Conservation (phyloP, 805 yeast species). For the Cyberlindnera nakhonratchasimensis region DNA sequence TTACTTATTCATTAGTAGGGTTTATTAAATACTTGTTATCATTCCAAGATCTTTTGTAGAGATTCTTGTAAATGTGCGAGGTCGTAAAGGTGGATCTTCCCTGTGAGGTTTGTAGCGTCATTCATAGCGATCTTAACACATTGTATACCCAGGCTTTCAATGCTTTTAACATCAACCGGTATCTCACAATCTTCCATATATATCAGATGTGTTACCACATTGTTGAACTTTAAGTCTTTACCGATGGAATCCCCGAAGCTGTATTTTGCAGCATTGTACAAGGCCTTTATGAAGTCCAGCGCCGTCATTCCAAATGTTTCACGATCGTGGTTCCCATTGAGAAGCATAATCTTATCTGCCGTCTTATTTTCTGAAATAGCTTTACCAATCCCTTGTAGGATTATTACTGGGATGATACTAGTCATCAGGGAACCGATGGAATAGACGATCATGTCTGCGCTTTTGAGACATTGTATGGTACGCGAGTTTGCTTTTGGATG, state of each 20-base stretch:
- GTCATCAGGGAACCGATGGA: conserved; percentile 91
- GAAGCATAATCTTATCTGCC: conserved; percentile 52
- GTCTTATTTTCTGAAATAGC: conserved; percentile 41
- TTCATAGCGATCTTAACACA: conserved; percentile 40
- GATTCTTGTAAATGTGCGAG: conserved; percentile 36
- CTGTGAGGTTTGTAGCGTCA: conserved; percentile 22
- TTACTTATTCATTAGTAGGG: too few relatives aligned
- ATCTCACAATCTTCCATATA: conserved; percentile 51
- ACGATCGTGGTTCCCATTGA: conserved; percentile 75
- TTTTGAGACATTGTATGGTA: conserved; percentile 47
- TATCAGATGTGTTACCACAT: conserved; percentile 61
- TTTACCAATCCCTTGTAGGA: conserved; percentile 68
- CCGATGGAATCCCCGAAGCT: conserved; percentile 31
- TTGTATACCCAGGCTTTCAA: conserved; percentile 42
- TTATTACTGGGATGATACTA: conserved; percentile 74
- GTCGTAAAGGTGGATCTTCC: conserved; percentile 35
- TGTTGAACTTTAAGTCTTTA: conserved; percentile 33
- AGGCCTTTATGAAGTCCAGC: conserved; percentile 49
- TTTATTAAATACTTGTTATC: too few relatives aligned
- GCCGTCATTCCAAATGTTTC: conserved; percentile 74
- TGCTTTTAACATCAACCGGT: conserved; percentile 39
- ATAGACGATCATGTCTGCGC: conserved; percentile 57
- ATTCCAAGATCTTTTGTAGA: conserved; percentile 16
- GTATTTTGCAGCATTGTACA: conserved; percentile 54
- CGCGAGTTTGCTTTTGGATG: conserved; percentile 68